These are phyloP conservation scores for Hansenula sp. DNA, from an alignment of 1,139 yeast species.

Conservation along the genomic window DNA sequence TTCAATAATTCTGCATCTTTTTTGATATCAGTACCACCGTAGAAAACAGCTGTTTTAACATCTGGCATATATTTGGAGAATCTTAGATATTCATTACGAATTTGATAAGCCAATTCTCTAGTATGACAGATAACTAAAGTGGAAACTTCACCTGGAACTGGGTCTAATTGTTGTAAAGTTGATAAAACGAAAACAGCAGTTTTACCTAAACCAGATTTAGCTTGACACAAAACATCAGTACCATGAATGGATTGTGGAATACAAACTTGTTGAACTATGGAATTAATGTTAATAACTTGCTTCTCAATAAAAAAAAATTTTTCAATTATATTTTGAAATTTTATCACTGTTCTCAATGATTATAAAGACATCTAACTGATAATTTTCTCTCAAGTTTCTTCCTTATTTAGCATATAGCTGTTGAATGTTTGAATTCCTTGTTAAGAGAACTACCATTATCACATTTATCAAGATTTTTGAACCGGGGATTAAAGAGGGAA, in stretches of 20 bases:
- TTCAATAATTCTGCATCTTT: constrained; percentile 86
- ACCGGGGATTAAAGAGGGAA: too few species aligned
- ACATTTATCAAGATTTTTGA: too few species aligned
- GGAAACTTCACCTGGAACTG: constrained; percentile 94
- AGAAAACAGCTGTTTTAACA: constrained; percentile 93
- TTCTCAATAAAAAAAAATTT: constrained; percentile 2
- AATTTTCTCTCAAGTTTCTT: background rate
- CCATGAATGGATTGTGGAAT: constrained; percentile 98
- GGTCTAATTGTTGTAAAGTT: constrained; percentile 95
- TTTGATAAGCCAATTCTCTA: constrained; percentile 97
- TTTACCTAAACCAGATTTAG: constrained; percentile 99
- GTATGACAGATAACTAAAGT: constrained; percentile 96
- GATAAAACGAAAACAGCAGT: constrained; percentile 97
- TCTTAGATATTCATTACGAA: constrained; percentile 95
- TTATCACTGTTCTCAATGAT: background rate
- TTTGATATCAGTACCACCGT: constrained; percentile 90
- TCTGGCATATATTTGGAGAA: constrained; percentile 99
- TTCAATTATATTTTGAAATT: background rate
- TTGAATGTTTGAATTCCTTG: too few species aligned
- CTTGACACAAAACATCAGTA: constrained; percentile 97
- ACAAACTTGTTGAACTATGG: constrained; percentile 90
- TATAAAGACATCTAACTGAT: background rate
- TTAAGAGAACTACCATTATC: too few species aligned
- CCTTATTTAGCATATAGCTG: too few species aligned
- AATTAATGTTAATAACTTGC: constrained; percentile 5